Base-by-base conservation (phyloP, 1,284 basidiomycete genomes). In the Sporisorium sorghi region DNA sequence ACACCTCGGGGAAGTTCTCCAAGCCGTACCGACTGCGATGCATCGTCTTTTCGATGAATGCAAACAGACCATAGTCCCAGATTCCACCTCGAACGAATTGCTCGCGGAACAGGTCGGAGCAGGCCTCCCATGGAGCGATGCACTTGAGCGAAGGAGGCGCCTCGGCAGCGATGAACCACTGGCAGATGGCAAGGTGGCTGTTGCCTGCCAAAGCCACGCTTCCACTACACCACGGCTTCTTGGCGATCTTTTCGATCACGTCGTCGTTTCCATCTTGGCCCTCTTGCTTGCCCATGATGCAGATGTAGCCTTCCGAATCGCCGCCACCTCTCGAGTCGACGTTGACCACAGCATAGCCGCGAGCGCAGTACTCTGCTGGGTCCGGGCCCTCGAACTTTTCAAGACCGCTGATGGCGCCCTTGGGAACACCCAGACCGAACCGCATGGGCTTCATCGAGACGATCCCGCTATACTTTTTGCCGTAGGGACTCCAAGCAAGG, bases 361-460 rank as follows among this genome's bases (percentile, higher is more conserved):
- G 50, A 7, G 72, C 53, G 23, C 63, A 59, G 68, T 69, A 80
- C 26, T 67, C 58, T 14, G 80, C 80, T 19, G 81, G 80, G 23
- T 87, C 85, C 48, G 79, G 32, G 32, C 73, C 66, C 24, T 83
- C 78, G 32, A 75, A 80, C 43, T 80, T 77, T 42, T 81, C 66
- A 39, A 72, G 66, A 8, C 81, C 81, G 21, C 63, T 61, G 19
- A 75, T 24, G 42, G 57, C 32, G 59, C 64, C 42, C 57, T 69
- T 55, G 32, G 63, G 39, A 40, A 70, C 55, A 47, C 72, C 66
- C 11, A 61, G 54, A 33, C 47, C 53, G 30, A 61, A 54, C 1
- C 54, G 46, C 68, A 66, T 61, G 46, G 37, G 26, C 37, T 32
- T 35, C 39, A 51, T 43, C 24, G 57, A 50, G 24, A 57, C 12